Evolutionary conservation across 1,139 yeast genomes (phyloP), one percentile per base, ranked within the genome.

Genomic region (Saccharomycopsis hybrid): DNA sequence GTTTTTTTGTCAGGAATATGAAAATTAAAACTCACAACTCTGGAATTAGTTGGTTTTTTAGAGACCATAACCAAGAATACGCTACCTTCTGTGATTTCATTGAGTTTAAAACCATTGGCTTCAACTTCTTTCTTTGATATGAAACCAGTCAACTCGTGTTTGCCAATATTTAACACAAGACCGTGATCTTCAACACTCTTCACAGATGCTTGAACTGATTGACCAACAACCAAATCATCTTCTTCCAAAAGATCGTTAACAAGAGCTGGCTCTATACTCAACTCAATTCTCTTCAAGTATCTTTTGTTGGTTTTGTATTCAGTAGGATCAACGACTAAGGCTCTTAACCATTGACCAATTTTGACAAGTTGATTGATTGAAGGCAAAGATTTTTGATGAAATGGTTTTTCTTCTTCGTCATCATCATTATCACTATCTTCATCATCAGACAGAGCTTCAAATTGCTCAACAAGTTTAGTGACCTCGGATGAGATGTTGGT

Each of bases 141-240:
- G 66, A 92, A 92, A 0, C 95, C 97, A 25, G 79, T 67, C 13
- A 75, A 54, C 7, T 66, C 70, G 11, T 71, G 66, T 49, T 73
- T 68, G 28, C 97, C 97, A 31, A 85, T 66, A 59, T 82, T 85
- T 48, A 90, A 68, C 53, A 87, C 78, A 13, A 82, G 75, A 66
- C 98, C 98, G 62, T 87, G 96, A 62, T 92, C 98, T 72, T 92
- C 97, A 28, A 87, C 68, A 48, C 95, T 84, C 53, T 73, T 74
- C 18, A 92, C 80, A 1, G 88, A 73, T 31, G 82, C 89, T 67
- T 92, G 98, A 2, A 92, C 62, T 5, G 83, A 63, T 58, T 77
- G 73, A 38, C 89, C 89, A 18, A 73, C 63, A 3, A 71, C 65
- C 53, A 86, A 66, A 62, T 87, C 96, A 5, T 69, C 72, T 25